Evolutionary conservation across 1,139 yeast genomes (phyloP).

Genomic region (Hansenula sp.): DNA sequence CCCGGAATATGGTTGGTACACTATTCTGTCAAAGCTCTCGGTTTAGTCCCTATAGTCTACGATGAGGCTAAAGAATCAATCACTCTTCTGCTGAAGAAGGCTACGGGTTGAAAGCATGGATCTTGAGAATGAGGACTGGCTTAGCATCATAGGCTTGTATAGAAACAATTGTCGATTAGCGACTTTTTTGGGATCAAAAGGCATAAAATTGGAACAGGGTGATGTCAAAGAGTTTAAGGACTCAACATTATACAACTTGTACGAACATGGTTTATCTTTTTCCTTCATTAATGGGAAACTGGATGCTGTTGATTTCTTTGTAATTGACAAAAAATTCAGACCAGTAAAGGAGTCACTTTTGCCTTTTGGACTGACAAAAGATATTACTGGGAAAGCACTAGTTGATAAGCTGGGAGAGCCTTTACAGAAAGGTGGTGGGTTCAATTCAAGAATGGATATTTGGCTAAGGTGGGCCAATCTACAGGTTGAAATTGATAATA

Average conservation of each 20-base stretch:
- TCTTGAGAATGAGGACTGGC: not conserved
- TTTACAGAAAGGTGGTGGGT: slow-evolving; percentile 29
- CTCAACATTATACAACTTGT: slow-evolving; percentile 9
- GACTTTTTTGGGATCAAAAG: not conserved
- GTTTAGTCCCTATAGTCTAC: slow-evolving; percentile 1
- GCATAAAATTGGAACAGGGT: not conserved
- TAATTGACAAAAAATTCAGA: slow-evolving; percentile 14
- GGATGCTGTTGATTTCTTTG: slow-evolving; percentile 27
- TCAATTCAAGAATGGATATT: slow-evolving; percentile 20
- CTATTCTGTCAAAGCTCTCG: slow-evolving; percentile 7
- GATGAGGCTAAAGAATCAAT: too few species aligned
- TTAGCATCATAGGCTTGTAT: not conserved
- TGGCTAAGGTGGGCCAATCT: slow-evolving; percentile 27
- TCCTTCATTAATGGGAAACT: slow-evolving; percentile 16
- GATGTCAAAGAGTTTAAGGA: slow-evolving; percentile 1
- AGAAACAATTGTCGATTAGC: not conserved
- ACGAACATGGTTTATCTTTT: slow-evolving; percentile 11
- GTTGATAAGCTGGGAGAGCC: slow-evolving; percentile 27
- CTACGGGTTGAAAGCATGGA: not conserved
- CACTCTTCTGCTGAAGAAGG: too few species aligned
- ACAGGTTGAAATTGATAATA: slow-evolving; percentile 25
- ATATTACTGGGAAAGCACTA: slow-evolving; percentile 18
- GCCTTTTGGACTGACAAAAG: slow-evolving; percentile 8
- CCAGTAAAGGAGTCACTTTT: slow-evolving; percentile 3
- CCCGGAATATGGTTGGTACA: slow-evolving; percentile 5